Percentiles rank a stretch among this genome's conserved stretches.
Conservation (phyloP, 768 basidiomycete species). For the Rhizopogon roseolus region DNA sequence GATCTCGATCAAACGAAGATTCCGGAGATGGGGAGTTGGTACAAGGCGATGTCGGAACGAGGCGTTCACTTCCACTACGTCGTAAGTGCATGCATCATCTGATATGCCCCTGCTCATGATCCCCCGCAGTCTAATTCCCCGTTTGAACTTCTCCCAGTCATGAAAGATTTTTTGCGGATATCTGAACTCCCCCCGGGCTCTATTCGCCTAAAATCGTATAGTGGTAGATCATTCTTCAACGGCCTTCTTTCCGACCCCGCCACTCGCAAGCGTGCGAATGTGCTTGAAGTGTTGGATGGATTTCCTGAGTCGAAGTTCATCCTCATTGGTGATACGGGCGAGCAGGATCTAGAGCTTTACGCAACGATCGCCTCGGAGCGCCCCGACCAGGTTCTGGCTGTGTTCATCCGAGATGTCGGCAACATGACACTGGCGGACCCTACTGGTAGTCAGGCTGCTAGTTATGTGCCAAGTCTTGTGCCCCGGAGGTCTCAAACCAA, state of each 20-base stretch:
- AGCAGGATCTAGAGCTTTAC: slow-evolving; percentile 94
- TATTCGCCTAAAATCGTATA: slow-evolving; percentile 79
- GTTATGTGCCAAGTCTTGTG: slow-evolving; percentile 18
- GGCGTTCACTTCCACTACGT: slow-evolving; percentile 89
- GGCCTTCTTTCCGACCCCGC: slow-evolving; percentile 81
- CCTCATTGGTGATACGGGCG: slow-evolving; percentile 88
- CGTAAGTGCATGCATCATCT: slow-evolving; percentile 39
- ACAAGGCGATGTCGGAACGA: slow-evolving; percentile 55
- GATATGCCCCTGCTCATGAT: slow-evolving; percentile 1
- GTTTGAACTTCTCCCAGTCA: slow-evolving; percentile 73
- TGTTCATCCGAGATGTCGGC: slow-evolving; percentile 81
- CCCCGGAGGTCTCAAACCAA: slow-evolving; percentile 5
- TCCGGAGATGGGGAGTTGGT: slow-evolving; percentile 81
- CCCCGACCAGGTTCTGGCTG: slow-evolving; percentile 64
- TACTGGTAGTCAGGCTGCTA: slow-evolving; percentile 37
- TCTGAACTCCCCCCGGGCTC: slow-evolving; percentile 72
- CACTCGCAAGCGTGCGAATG: slow-evolving; percentile 73
- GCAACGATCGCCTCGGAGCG: slow-evolving; percentile 66
- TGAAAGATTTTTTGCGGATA: slow-evolving; percentile 69
- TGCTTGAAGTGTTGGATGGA: slow-evolving; percentile 70
- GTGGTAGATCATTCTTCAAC: slow-evolving; percentile 76
- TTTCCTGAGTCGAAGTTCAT: slow-evolving; percentile 77
- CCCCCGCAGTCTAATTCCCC: slow-evolving; percentile 78
- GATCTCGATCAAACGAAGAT: slow-evolving; percentile 76
- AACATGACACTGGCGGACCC: slow-evolving; percentile 50